A percentile compares a stretch with the other conserved stretches of the same genome.
These are phyloP conservation scores for Trichoderma semiorbis DNA, from an alignment of 2,329 filamentous ascomycete species.

Conservation along the genomic window DNA sequence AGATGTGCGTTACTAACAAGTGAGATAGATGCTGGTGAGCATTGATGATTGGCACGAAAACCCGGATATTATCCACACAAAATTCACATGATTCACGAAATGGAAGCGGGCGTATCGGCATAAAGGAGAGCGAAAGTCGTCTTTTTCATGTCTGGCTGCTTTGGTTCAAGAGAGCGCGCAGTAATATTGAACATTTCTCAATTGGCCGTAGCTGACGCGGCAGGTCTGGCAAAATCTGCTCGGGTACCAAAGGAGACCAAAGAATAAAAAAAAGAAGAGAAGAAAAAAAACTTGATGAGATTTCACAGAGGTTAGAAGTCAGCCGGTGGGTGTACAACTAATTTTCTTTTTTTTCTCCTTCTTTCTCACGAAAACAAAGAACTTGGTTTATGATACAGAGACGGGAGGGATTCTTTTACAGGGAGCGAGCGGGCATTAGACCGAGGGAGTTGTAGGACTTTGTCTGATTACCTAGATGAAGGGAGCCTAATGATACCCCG, in stretches of 20 bases:
- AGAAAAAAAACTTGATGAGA: not conserved
- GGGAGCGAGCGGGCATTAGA: conserved; percentile 3
- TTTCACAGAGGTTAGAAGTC: not conserved
- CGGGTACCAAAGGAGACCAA: not conserved
- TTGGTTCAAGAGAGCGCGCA: not conserved
- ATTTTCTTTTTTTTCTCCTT: conserved; percentile 1
- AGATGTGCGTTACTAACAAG: not conserved
- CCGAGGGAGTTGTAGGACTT: conserved; percentile 15
- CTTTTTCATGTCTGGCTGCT: conserved; percentile 10
- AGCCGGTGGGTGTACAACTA: conserved; percentile 12
- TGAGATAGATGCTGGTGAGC: conserved; percentile 91
- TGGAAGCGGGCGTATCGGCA: conserved; percentile 10
- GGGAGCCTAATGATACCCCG: conserved; percentile 41
- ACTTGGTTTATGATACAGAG: conserved; percentile 18
- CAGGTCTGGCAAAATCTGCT: not conserved
- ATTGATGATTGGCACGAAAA: conserved; percentile 99
- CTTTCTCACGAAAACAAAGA: conserved; percentile 4
- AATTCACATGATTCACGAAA: conserved; percentile 67
- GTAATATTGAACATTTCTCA: not conserved
- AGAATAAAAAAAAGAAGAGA: not conserved
- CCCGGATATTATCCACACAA: conserved; percentile 96
- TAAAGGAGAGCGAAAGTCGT: conserved; percentile 8
- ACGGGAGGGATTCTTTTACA: conserved; percentile 5
- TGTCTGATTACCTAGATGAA: conserved; percentile 25
- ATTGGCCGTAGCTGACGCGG: not conserved